phyloP scores from a whole-genome alignment of 106 monocot species.

The Phalaenopsis equestris region DNA sequence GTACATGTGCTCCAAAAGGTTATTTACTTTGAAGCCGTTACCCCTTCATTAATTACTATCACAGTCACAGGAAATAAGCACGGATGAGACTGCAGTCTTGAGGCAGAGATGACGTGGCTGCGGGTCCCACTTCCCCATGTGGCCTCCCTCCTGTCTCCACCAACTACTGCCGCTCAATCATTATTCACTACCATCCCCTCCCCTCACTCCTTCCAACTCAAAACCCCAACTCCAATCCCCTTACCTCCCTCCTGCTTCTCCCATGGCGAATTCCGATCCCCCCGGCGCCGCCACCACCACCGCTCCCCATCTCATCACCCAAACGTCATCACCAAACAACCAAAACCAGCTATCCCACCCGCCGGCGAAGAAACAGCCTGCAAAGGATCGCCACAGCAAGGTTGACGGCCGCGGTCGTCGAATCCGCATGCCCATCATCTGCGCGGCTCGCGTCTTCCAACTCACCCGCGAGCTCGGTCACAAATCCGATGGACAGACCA shows the following conservation, averaged over 20 bases:
- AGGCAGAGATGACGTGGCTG: too few species aligned
- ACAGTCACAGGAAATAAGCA: too few species aligned
- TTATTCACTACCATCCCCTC: not conserved
- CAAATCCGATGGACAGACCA: constrained; percentile 88
- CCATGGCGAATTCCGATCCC: not conserved
- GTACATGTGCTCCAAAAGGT: too few species aligned
- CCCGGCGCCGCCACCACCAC: not conserved
- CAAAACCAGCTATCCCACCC: too few species aligned
- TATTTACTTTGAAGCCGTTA: too few species aligned
- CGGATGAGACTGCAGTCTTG: too few species aligned
- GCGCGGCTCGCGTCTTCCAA: constrained; percentile 80
- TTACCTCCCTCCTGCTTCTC: not conserved
- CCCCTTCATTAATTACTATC: too few species aligned
- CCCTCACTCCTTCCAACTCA: not conserved
- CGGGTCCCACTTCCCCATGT: not conserved
- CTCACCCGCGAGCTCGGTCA: constrained; percentile 82
- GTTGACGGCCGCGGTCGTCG: constrained; percentile 78
- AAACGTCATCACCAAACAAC: not conserved
- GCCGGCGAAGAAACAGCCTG: constrained; percentile 43
- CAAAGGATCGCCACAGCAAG: constrained; percentile 83
- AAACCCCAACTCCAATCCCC: not conserved
- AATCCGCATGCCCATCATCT: constrained; percentile 85
- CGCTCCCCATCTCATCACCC: not conserved
- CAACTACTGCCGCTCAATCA: not conserved
- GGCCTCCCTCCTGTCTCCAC: not conserved